phyloP scores from a whole-genome alignment of 192 early-diverging fungal species.

The Backusella westeae region DNA sequence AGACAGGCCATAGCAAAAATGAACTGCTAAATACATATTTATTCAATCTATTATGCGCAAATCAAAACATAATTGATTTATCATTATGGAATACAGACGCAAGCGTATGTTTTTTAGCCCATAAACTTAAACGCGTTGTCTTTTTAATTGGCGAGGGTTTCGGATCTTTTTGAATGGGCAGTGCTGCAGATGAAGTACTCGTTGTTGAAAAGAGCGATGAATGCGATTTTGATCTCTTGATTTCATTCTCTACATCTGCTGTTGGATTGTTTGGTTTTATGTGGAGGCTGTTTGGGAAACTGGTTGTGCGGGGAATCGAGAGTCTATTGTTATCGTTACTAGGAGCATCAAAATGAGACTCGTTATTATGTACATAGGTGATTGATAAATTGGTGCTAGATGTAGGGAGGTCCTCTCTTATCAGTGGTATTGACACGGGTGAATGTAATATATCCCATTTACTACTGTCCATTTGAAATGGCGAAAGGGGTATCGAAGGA shows the following conservation, averaged over 20 bases:
- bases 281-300: slow-evolving; percentile 1
- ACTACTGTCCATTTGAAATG: slow-evolving; percentile 14
- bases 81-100: neutral
- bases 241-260: neutral
- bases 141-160: neutral
- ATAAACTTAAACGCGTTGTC: neutral
- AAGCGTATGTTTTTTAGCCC: slow-evolving; percentile 6
- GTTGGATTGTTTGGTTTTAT: neutral
- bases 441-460: slow-evolving; percentile 17
- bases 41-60: no score
- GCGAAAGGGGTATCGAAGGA: slow-evolving; percentile 22
- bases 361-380: neutral
- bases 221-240: neutral
- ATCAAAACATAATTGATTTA: neutral
- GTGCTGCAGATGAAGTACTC: neutral
- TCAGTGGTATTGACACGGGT: neutral
- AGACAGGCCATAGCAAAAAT: neutral
- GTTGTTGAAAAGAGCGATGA: neutral
- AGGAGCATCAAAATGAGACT: neutral
- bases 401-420: neutral
- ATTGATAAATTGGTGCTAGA: neutral
- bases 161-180: neutral
- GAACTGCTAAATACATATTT: neutral
- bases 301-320: neutral
- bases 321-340: neutral